Conservation (phyloP, 2,329 filamentous ascomycete species). For the Anisogramma anomala region DNA sequence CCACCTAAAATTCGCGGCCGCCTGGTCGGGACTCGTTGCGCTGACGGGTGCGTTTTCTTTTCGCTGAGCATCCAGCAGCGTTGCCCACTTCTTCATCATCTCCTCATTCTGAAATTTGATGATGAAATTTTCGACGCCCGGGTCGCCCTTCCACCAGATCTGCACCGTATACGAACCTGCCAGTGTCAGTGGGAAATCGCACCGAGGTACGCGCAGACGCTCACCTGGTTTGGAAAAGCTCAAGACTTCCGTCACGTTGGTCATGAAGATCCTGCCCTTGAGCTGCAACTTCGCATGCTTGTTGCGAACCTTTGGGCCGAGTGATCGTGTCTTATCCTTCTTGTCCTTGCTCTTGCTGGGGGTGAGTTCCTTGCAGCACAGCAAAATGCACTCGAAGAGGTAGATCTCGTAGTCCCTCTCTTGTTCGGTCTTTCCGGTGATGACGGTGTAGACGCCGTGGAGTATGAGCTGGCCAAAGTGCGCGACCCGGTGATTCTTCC, state of each 20-base stretch:
- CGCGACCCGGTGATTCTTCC: conserved; percentile 86
- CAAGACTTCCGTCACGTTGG: conserved; percentile 92
- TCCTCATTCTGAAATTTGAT: conserved; percentile 91
- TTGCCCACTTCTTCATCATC: conserved; percentile 83
- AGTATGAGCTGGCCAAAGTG: conserved; percentile 83
- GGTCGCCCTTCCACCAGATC: conserved; percentile 97
- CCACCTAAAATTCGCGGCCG: conserved; percentile 68
- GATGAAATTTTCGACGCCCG: conserved; percentile 89
- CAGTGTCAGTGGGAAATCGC: conserved; percentile 20
- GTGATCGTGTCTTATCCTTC: conserved; percentile 49
- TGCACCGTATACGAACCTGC: conserved; percentile 86
- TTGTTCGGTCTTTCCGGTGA: conserved; percentile 79
- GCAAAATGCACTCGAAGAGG: conserved; percentile 85
- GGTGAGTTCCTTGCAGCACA: conserved; percentile 93
- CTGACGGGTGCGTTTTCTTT: conserved; percentile 45
- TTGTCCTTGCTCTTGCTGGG: conserved; percentile 75
- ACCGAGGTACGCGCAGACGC: conserved; percentile 18
- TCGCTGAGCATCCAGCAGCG: conserved; percentile 65
- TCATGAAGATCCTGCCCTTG: conserved; percentile 98
- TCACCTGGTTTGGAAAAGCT: conserved; percentile 78
- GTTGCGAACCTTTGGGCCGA: conserved; percentile 44
- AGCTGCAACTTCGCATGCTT: conserved; percentile 78
- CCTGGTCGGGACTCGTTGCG: conserved; percentile 33
- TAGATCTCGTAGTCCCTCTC: conserved; percentile 99
- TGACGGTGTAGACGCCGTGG: conserved; percentile 81